Percentiles rank a stretch among this genome's conserved stretches.
phyloP scores from a whole-genome alignment of 2,329 filamentous ascomycete species.

The Beauveria rudraprayagi region DNA sequence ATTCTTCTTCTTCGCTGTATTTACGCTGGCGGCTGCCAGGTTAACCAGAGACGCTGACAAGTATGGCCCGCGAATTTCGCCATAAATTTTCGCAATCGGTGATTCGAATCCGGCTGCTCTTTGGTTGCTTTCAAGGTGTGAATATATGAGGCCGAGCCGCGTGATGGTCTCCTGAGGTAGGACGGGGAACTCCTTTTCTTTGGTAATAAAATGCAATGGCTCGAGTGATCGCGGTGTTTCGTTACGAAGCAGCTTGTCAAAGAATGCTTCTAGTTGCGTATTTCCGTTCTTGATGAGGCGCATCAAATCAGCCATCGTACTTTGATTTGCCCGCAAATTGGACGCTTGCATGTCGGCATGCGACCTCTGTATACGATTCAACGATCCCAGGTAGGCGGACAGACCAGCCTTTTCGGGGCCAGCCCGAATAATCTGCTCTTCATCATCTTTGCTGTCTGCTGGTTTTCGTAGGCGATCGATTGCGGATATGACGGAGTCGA shows the following conservation, averaged over 20 bases:
- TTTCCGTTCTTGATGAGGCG: constrained; percentile 72
- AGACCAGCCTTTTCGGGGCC: constrained; percentile 80
- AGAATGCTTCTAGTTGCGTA: constrained; percentile 74
- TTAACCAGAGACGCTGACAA: constrained; percentile 76
- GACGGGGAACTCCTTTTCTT: constrained; percentile 75
- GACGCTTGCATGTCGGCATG: constrained; percentile 76
- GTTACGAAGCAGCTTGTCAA: constrained; percentile 64
- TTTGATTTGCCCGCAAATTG: constrained; percentile 88
- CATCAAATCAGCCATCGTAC: constrained; percentile 73
- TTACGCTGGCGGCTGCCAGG: constrained; percentile 76
- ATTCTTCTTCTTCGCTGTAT: constrained; percentile 73
- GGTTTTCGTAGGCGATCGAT: constrained; percentile 86
- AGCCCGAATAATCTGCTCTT: constrained; percentile 82
- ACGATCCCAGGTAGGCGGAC: constrained; percentile 75
- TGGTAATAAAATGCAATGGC: constrained; percentile 86
- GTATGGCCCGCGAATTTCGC: constrained; percentile 79
- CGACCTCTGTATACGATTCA: constrained; percentile 83
- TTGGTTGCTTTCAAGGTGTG: constrained; percentile 59
- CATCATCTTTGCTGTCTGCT: constrained; percentile 83
- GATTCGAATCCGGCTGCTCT: constrained; percentile 50
- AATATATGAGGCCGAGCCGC: constrained; percentile 71
- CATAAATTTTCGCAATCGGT: constrained; percentile 72
- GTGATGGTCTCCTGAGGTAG: constrained; percentile 68
- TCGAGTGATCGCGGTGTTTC: constrained; percentile 78
- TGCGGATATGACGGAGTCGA: constrained; percentile 75